These are phyloP conservation scores for Nyssa sinensis DNA, from an alignment of 148 eudicot species.

Conservation along the genomic window DNA sequence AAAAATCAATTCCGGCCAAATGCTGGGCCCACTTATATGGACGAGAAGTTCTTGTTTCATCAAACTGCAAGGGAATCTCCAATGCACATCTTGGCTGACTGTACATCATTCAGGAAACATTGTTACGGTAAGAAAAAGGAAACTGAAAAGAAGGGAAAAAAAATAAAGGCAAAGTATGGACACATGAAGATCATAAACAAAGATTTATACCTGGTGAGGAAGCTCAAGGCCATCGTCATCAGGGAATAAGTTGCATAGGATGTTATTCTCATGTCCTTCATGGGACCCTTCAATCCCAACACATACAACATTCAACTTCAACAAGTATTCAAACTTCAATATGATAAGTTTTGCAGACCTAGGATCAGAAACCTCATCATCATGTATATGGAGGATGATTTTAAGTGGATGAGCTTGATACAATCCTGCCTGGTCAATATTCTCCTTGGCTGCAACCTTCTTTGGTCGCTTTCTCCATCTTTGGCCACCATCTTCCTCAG, in stretches of 20 bases:
- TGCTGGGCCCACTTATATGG: conserved; percentile 98
- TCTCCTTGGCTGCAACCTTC: conserved; percentile 67
- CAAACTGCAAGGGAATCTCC: conserved; percentile 61
- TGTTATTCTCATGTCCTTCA: conserved; percentile 61
- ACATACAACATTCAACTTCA: conserved; percentile 82
- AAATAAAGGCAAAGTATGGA: not conserved
- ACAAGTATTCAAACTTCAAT: conserved; percentile 79
- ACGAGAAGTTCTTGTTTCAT: conserved; percentile 60
- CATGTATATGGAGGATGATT: conserved; percentile 59
- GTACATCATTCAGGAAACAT: conserved; percentile 30
- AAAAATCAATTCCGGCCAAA: conserved; percentile 87
- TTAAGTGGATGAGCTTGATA: conserved; percentile 86
- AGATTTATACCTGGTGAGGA: conserved; percentile 71
- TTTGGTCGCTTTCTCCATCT: conserved; percentile 87
- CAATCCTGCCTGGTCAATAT: conserved; percentile 59
- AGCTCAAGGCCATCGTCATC: conserved; percentile 87
- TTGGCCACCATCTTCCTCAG: conserved; percentile 95
- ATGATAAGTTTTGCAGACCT: conserved; percentile 65
- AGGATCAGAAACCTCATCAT: conserved; percentile 53
- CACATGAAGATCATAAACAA: conserved; percentile 2
- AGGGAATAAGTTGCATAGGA: conserved; percentile 90
- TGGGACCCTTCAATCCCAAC: conserved; percentile 81
- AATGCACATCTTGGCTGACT: conserved; percentile 78
- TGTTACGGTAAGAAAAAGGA: not conserved
- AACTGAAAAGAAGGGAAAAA: not conserved